Evolutionary conservation across 139 green algal genomes (phyloP), one percentile per base, ranked within the genome.

Genomic region (Choricystis sp.): DNA sequence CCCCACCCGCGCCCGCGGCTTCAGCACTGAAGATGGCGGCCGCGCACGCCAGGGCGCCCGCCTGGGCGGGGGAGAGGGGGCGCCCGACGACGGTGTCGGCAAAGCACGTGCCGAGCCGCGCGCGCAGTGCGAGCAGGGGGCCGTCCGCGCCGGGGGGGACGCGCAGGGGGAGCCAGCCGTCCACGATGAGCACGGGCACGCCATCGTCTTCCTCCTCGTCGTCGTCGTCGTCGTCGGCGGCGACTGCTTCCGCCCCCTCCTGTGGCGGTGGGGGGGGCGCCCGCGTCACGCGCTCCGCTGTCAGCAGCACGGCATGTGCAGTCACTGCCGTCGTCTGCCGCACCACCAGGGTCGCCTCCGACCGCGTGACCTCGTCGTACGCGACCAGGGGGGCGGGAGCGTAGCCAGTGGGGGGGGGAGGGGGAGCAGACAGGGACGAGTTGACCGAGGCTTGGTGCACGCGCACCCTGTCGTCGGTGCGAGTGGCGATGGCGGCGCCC

Each of bases 401-500:
- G 60, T 29, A 58, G 2, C 25, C 26, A 26, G 28, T 26, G 1
- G 49, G 22, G 3, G 30, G 31, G 2, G 25, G 57, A 1, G 31
- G 26, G 5, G 71, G 63, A 19, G 40, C 49, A 4, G 26, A 29
- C 31, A 74, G 56, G 23, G 23, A 22, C 27, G 55, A 59, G 61
- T 81, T 82, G 62, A 85, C 57, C 0, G 73, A 82, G 29, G 62
- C 56, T 19, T 64, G 68, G 65, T 84, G 78, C 2, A 84, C 66
- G 14, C 70, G 66, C 29, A 82, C 72, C 27, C 29, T 25, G 25
- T 85, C 74, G 26, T 63, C 69, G n/a, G 66, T 69, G 19, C 59
- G 55, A 19, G 78, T 84, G 48, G 84, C 14, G 21, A 85, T 30
- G 25, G 62, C 52, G 23, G 69, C 61, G 19, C 49, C 26, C 9